A percentile compares a stretch with the other conserved stretches of the same genome.
Conservation (phyloP, 768 basidiomycete genomes). For the Pholiota conissans region DNA sequence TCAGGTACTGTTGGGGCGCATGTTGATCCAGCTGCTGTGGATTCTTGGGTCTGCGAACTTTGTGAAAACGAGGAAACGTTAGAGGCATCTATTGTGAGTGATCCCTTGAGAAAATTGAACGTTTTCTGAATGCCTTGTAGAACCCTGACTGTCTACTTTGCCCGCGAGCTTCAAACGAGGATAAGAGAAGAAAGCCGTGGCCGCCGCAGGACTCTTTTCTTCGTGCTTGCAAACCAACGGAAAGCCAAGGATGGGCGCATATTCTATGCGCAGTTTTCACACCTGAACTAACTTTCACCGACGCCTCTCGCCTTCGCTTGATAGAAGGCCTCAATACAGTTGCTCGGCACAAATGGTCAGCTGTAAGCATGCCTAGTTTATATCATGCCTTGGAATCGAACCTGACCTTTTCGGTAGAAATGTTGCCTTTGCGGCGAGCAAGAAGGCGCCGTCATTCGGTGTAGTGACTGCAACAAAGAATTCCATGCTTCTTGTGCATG, state of each 20-base stretch:
- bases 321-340: conserved; percentile 86
- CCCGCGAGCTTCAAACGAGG: conserved; percentile 56
- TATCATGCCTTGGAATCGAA: neutral
- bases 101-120: neutral
- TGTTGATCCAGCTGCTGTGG: conserved; percentile 60
- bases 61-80: conserved; percentile 82
- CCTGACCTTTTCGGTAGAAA: conserved; percentile 39
- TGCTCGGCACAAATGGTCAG: conserved; percentile 67
- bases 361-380: conserved; percentile 45
- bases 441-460: conserved; percentile 81
- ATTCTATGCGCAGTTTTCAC: conserved; percentile 87
- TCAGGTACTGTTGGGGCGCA: conserved; percentile 54
- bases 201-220: conserved; percentile 64
- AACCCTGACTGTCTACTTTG: conserved; percentile 86
- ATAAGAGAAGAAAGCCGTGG: conserved; percentile 44
- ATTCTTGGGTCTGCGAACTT: conserved; percentile 85
- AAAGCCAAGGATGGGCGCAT: conserved; percentile 93
- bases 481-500: conserved; percentile 93
- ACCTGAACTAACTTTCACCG: conserved; percentile 81
- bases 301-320: conserved; percentile 68
- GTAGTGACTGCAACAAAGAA: conserved; percentile 76
- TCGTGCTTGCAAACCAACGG: conserved; percentile 84
- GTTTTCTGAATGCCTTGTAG: conserved; percentile 36
- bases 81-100: conserved; percentile 78
- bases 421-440: conserved; percentile 73